Base-by-base conservation (phyloP, 2,329 filamentous ascomycete genomes). In the Arthrobotrys megalospora region DNA sequence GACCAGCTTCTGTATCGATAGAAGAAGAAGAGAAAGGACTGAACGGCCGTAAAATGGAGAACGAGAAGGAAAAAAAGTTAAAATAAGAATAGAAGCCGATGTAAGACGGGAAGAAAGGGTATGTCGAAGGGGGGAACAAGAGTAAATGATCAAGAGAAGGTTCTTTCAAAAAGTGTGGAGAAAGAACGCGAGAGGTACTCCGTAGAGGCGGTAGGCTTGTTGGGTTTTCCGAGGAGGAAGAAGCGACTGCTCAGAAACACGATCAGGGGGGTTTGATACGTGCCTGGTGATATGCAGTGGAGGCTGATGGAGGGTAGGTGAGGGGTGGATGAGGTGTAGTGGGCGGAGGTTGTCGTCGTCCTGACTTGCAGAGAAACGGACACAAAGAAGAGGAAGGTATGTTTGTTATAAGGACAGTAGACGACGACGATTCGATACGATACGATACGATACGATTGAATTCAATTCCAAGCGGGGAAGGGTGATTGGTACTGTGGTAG, bases 1-100 rank as follows among this genome's bases (percentile, higher is more conserved):
- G 79, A 80, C 78, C 81, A 81, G 55, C 55, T 60, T 60, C 55
- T 34, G 55, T 41, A 43, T 65, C 55, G 50, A 64, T 76, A 66
- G 53, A 60, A 60, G 58, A 75, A 67, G 66, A 48, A 55, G 38
- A 63, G 62, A 65, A 60, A 24, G 52, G 52, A 64, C 6, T 47
- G n/a, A 21, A 50, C 48, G 63, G 70, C 63, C 70, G 70, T 75
- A 19, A 62, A 43, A 43, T 41, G 19, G 4, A 11, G 8, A 66
- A 80, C 68, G 55, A 58, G 62, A 19, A 53, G 52, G 43, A 43
- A 53, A 50, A 63, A 36, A 45, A 65, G 38, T 43, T 32, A 60
- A 65, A 60, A 64, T 47, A 66, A 75, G 19, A 53, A 43, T 16
- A 24, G 63, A 43, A 55, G 16, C 38, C 36, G 16, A 19, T n/a